Evolutionary conservation across 768 basidiomycete genomes (phyloP).

Genomic region (Termitomyces sp.): DNA sequence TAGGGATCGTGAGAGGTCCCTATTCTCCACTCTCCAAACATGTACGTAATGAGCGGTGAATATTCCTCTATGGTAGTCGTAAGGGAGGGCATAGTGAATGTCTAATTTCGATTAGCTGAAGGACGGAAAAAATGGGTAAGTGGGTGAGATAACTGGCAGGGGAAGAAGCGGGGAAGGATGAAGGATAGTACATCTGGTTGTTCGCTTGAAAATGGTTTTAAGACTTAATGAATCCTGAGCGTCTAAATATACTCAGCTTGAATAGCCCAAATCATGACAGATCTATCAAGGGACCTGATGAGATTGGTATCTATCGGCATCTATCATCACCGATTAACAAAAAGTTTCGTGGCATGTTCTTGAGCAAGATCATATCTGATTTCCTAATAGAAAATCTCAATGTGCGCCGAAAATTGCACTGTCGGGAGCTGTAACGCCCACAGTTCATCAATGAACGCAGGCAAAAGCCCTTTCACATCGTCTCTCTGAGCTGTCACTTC

Average conservation of each 20-base stretch:
- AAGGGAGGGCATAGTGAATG: slow-evolving; percentile 13
- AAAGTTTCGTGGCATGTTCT: not conserved
- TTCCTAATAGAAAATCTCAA: slow-evolving; percentile 24
- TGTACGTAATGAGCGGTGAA: slow-evolving; percentile 18
- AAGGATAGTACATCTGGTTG: no score
- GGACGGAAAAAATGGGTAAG: no score
- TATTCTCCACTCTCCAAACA: slow-evolving; percentile 6
- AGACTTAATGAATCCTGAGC: no score
- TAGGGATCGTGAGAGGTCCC: slow-evolving; percentile 1
- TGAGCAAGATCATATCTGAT: not conserved
- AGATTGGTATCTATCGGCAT: no score
- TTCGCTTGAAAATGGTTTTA: no score
- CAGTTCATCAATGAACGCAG: slow-evolving; percentile 61
- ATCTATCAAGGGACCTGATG: no score
- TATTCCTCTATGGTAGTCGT: slow-evolving; percentile 17
- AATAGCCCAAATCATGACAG: no score
- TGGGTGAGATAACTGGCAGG: no score
- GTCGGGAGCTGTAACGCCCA: slow-evolving; percentile 35
- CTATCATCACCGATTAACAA: not conserved
- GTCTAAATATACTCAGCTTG: no score
- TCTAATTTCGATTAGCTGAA: not conserved
- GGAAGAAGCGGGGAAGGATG: not conserved
- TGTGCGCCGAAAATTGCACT: slow-evolving; percentile 29
- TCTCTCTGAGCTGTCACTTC: slow-evolving; percentile 51
- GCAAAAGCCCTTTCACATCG: slow-evolving; percentile 57